These are phyloP conservation scores for Xylaria polymorpha DNA, from an alignment of 2,329 filamentous ascomycete genomes.

Conservation along the genomic window DNA sequence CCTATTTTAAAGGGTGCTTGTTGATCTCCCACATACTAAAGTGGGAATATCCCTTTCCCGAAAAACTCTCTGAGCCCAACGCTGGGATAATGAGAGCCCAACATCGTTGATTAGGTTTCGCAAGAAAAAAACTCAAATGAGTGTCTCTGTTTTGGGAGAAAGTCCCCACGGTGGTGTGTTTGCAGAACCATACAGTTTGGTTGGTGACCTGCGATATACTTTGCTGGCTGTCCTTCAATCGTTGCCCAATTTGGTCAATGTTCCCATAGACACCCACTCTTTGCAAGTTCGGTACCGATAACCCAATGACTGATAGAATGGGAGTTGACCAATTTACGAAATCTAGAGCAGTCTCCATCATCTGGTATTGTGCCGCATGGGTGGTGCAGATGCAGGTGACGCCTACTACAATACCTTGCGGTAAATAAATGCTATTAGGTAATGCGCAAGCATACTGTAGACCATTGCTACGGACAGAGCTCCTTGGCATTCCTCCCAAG, in stretches of 20 bases:
- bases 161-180: neutral
- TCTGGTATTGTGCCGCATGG: slow-evolving; percentile 52
- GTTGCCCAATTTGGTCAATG: neutral
- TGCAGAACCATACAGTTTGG: neutral
- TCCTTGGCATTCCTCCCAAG: neutral
- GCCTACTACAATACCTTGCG: neutral
- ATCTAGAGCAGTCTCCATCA: slow-evolving; percentile 59
- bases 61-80: slow-evolving; percentile 63
- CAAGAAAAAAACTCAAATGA: slow-evolving; percentile 51
- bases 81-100: slow-evolving; percentile 43
- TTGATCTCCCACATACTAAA: slow-evolving; percentile 57
- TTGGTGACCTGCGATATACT: neutral
- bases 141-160: slow-evolving; percentile 61
- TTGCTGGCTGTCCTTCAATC: neutral
- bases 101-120: neutral
- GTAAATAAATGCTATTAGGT: neutral
- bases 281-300: neutral
- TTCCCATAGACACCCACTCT: neutral
- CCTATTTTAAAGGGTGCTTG: slow-evolving; percentile 63
- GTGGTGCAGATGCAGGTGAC: slow-evolving; percentile 54
- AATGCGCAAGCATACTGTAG: neutral
- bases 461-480: neutral
- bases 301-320: neutral
- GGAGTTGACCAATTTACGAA: slow-evolving; percentile 54
- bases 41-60: slow-evolving; percentile 50